Evolutionary conservation across 371 early-diverging fungal genomes (phyloP), one percentile per base, ranked within the genome.

Genomic region (Lichtheimia ornata): DNA sequence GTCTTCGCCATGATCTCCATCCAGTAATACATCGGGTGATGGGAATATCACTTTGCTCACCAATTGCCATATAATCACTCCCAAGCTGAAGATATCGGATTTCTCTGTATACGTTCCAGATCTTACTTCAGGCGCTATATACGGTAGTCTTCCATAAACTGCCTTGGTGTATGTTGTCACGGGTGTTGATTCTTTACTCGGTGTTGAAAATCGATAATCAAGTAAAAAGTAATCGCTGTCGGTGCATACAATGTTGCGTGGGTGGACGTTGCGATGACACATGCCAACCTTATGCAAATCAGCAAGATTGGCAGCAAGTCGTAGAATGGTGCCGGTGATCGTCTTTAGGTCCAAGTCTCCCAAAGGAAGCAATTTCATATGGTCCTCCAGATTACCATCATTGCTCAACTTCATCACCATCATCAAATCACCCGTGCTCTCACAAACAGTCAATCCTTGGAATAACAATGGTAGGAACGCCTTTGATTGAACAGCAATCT

Each of bases 21-120:
- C n/a, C 11, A 76, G 61, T n/a, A 77, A 45, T 0, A 80, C 69
- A 49, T 80, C 77, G 0, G 80, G 77, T 1, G 80, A 77, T 17
- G 80, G 77, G 52, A 77, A 80, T 5, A 80, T 70, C 22, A 80
- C 80, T 62, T 80, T 80, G 60, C 75, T 73, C 24, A 80, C 75
- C 27, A 80, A 65, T 51, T 80, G 80, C 77, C 80, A 80, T 30
- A 80, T 71, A 24, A 80, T 80, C 11, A 80, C 59, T 0, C 80
- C 80, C 14, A 80, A 53, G 20, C 77, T 71, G 40, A 74, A 74
- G 9, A 80, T 76, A 35, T 80, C 80, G 11, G 77, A 80, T 56
- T 80, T 80, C 50, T 80, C 77, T 0, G 75, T 77, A 53, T 77
- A 80, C 2, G 74, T 64, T 2, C 77, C 80, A 20, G 71, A 72